These are phyloP conservation scores for Miscanthus lutarioriparius DNA, from an alignment of 176 grass and related monocot species.

Conservation along the genomic window DNA sequence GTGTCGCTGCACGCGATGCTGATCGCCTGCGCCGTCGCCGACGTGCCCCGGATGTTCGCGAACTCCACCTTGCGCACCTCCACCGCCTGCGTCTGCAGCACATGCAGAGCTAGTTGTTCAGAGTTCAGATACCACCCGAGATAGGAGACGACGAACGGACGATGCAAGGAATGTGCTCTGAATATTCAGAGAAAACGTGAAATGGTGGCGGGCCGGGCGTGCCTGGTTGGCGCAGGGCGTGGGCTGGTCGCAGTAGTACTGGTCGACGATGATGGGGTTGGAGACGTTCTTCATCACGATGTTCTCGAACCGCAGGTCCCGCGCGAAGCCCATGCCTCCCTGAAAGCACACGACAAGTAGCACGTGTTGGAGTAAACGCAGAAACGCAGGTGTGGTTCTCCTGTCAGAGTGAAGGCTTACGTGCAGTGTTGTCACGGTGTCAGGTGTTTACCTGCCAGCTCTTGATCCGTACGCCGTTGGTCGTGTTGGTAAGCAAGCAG, in stretches of 20 bases:
- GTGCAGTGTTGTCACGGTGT: neutral
- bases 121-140: too few relatives aligned
- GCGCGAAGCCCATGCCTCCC: slow-evolving; percentile 71
- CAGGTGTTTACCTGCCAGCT: slow-evolving; percentile 76
- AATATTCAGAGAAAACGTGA: too few relatives aligned
- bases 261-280: slow-evolving; percentile 81
- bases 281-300: slow-evolving; percentile 77
- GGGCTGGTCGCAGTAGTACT: slow-evolving; percentile 72
- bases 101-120: too few relatives aligned
- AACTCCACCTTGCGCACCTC: slow-evolving; percentile 57
- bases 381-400: neutral
- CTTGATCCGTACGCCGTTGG: slow-evolving; percentile 81
- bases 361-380: too few relatives aligned
- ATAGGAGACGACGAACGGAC: too few relatives aligned
- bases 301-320: slow-evolving; percentile 57
- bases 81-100: slow-evolving; percentile 46
- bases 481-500: slow-evolving; percentile 68
- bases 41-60: slow-evolving; percentile 53
- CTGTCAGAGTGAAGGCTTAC: neutral
- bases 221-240: slow-evolving; percentile 55
- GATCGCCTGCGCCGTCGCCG: slow-evolving; percentile 55
- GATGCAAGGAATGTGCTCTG: too few relatives aligned
- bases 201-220: too few relatives aligned
- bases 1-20: slow-evolving; percentile 66
- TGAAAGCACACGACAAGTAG: neutral